Base-by-base conservation (phyloP, 805 yeast species). In the Candida caryicola region DNA sequence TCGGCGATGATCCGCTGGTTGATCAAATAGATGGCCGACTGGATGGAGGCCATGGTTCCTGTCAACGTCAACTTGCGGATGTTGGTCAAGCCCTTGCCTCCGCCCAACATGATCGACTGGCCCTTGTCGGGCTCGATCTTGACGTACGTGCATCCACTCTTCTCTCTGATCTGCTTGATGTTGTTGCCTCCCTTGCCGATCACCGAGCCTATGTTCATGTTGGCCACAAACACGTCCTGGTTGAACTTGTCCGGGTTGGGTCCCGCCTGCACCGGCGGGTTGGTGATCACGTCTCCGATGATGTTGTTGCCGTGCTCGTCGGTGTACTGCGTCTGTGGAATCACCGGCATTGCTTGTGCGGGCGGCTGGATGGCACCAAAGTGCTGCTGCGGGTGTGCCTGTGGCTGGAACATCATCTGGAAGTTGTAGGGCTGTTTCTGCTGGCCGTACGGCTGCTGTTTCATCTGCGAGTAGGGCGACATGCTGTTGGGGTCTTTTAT, bases 161-260 rank as follows among this genome's bases (percentile, higher is more conserved):
- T 70, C 42, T 80, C 81, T 45, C 91, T 74, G 34, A 88, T 81
- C 45, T 84, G 87, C 52, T 81, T 83, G 41, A 88, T 82, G 49
- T 82, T 84, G 51, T 83, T 79, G 14, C 96, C 96, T 23, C 88
- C 87, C 60, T 81, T 85, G 1, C 96, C 96, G 43, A 88, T 88
- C 18, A 88, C 81, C 28, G 85, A 77, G 1, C 96, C 96, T 28
- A 88, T 89, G 59, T 74, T 82, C 26, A 77, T 77, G 54, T 82
- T 81, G 17, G 95, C 89, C 31, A 88, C 87, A 47, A 66, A 81
- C 3, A 87, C 70, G 43, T 83, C 90, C 59, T 85, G 86, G 38
- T 79, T 74, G 37, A 75, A 70, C 50, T 76, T 75, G 50, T 75
- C 85, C 29, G 75, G 65, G 26, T 38, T 52, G 13, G 55, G 45